phyloP scores from a whole-genome alignment of 2,329 filamentous ascomycete species.

The Aspergillus flavus region DNA sequence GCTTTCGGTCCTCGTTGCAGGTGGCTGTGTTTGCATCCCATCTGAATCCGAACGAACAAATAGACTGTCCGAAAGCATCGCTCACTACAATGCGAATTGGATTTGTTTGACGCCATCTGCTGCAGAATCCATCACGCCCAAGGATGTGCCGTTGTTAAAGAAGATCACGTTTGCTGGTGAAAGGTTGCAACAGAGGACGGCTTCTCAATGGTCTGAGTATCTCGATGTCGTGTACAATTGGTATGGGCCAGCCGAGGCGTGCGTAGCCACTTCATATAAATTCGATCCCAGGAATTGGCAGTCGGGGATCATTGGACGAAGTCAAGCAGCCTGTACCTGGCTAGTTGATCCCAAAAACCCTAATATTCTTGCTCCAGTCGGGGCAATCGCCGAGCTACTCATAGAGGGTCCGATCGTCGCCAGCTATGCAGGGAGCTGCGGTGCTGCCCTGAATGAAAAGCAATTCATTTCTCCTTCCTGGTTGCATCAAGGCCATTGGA shows the following conservation, averaged over 20 bases:
- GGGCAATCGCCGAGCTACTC: background rate
- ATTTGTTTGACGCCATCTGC: background rate
- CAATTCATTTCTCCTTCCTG: background rate
- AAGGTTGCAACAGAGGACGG: background rate
- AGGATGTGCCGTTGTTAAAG: background rate
- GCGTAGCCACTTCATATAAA: background rate
- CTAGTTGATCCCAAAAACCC: background rate
- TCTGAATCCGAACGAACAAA: background rate
- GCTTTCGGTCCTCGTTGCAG: background rate
- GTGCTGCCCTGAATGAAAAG: slow-evolving; percentile 6
- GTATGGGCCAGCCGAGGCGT: background rate
- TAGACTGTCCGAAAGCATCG: background rate
- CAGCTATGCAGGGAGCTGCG: background rate
- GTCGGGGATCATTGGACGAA: background rate
- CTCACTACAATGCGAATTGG: background rate
- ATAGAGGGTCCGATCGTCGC: background rate
- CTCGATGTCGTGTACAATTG: background rate
- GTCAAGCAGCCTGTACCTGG: background rate
- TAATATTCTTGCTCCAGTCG: background rate
- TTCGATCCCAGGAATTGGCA: background rate
- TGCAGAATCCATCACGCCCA: background rate
- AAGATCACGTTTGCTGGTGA: background rate
- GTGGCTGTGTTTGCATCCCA: background rate
- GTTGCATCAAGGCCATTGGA: background rate
- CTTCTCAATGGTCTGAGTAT: background rate